Conservation (phyloP, 2,329 filamentous ascomycete genomes). For the Colletotrichum sidae region DNA sequence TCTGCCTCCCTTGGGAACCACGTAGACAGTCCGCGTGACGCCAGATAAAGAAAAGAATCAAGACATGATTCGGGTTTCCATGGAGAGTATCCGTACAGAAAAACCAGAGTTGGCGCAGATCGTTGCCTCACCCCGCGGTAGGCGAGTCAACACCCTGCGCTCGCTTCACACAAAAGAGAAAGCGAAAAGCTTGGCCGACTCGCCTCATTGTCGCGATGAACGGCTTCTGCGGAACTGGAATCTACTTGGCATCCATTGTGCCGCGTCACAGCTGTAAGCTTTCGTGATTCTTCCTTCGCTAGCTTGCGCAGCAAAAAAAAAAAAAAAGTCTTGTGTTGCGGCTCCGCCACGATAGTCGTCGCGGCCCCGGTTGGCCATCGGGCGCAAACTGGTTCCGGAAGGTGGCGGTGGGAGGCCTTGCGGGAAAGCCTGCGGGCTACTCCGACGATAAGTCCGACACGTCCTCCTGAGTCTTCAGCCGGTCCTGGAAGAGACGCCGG, state of each 20-base stretch:
- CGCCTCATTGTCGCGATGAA: conserved; percentile 2
- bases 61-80: too few species aligned
- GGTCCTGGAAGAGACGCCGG: neutral
- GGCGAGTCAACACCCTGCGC: conserved; percentile 17
- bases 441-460: conserved; percentile 10
- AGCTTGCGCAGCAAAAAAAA: neutral
- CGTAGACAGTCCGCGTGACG: too few species aligned
- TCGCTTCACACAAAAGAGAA: neutral
- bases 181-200: conserved; percentile 2
- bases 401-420: too few species aligned
- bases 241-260: conserved; percentile 13
- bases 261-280: conserved; percentile 1
- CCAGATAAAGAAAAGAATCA: too few species aligned
- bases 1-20: too few species aligned
- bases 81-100: too few species aligned
- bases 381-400: conserved; percentile 24
- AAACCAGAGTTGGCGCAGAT: neutral
- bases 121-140: neutral
- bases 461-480: neutral
- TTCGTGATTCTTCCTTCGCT: neutral
- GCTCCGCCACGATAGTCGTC: conserved; percentile 22
- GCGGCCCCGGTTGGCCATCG: conserved; percentile 5
- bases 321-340: conserved; percentile 2
- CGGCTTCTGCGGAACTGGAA: conserved; percentile 10
- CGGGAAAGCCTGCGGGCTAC: neutral